These are phyloP conservation scores for Yarrowia sp. DNA, from an alignment of 805 yeast genomes.

Conservation along the genomic window DNA sequence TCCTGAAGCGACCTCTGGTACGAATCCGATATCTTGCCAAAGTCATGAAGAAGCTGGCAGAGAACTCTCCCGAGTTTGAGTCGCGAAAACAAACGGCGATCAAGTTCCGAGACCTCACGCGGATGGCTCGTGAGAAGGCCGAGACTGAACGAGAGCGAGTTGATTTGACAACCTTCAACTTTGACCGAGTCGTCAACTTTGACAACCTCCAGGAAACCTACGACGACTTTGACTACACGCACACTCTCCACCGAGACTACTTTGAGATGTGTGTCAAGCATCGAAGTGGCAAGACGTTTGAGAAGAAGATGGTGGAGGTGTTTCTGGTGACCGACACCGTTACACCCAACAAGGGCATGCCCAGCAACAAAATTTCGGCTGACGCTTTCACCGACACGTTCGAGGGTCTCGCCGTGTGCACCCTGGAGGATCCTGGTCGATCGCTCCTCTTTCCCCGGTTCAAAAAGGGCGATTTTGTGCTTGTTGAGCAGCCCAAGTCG, in stretches of 20 bases:
- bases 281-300: conserved; percentile 19
- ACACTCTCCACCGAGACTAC: conserved; percentile 18
- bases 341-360: conserved; percentile 14
- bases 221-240: conserved; percentile 14
- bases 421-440: conserved; percentile 28
- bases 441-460: conserved; percentile 22
- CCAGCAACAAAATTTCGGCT: conserved; percentile 15
- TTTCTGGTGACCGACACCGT: conserved; percentile 9
- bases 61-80: neutral
- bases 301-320: conserved; percentile 25
- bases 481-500: conserved; percentile 1
- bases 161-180: conserved; percentile 24
- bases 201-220: conserved; percentile 15
- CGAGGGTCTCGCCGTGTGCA: conserved; percentile 10
- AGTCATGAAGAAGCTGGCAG: conserved; percentile 21
- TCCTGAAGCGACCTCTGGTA: conserved; percentile 26
- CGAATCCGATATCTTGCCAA: conserved; percentile 27
- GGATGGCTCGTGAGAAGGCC: neutral
- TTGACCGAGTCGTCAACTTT: conserved; percentile 19
- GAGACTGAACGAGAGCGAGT: conserved; percentile 17
- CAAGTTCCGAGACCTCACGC: conserved; percentile 1
- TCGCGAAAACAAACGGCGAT: neutral
- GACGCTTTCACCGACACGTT: conserved; percentile 10
- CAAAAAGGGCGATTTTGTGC: conserved; percentile 17
- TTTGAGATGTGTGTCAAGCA: conserved; percentile 27